Evolutionary conservation across 1,284 basidiomycete genomes (phyloP).

Genomic region (Xanthoconium separans): DNA sequence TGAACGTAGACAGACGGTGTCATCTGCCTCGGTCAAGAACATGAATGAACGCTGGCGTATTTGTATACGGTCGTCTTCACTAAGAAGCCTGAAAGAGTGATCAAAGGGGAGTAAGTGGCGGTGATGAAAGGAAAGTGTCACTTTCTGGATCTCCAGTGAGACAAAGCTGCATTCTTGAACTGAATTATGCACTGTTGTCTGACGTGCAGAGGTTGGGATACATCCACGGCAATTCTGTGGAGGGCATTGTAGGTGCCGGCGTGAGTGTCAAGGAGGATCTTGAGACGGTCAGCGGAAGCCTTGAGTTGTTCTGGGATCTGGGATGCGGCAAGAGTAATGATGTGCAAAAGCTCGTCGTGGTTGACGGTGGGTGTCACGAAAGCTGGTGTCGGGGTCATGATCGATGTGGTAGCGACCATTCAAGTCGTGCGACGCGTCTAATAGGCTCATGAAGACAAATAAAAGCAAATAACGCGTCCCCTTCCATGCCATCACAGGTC

Average conservation of each 20-base stretch:
- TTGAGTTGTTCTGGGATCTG: constrained; percentile 63
- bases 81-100: constrained; percentile 50
- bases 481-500: constrained; percentile 12
- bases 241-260: constrained; percentile 69
- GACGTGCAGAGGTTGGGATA: constrained; percentile 55
- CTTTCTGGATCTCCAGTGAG: constrained; percentile 74
- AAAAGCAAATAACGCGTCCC: constrained; percentile 34
- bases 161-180: constrained; percentile 70
- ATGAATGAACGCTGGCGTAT: constrained; percentile 61
- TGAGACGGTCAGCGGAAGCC: constrained; percentile 60
- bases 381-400: constrained; percentile 21
- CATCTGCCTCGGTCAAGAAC: constrained; percentile 72
- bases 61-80: constrained; percentile 57
- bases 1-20: constrained; percentile 47
- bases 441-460: constrained; percentile 20
- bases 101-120: constrained; percentile 10
- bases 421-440: neutral
- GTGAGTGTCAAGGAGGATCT: constrained; percentile 57
- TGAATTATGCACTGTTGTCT: constrained; percentile 79
- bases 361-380: constrained; percentile 38
- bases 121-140: constrained; percentile 32
- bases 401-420: constrained; percentile 13
- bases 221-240: constrained; percentile 66
- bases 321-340: constrained; percentile 65
- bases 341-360: constrained; percentile 62